phyloP scores from a whole-genome alignment of 805 yeast genomes.

The Pichia manshurica region DNA sequence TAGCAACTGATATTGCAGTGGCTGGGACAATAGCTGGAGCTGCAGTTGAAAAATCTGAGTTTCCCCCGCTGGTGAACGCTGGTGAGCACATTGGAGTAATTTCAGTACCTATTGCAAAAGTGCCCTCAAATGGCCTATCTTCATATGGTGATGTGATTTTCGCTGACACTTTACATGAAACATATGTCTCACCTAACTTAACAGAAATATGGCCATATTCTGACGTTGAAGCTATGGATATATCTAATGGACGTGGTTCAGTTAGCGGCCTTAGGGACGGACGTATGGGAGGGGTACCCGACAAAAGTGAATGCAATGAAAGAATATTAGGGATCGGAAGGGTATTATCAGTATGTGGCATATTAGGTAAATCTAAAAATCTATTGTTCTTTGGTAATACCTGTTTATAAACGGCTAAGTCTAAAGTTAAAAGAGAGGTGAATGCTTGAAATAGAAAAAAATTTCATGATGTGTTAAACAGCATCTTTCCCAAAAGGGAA shows the following conservation, averaged over 20 bases:
- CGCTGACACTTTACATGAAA: conserved; percentile 68
- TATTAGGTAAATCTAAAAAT: background rate
- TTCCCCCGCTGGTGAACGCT: conserved; percentile 61
- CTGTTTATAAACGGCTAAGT: too few species aligned
- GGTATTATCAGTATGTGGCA: conserved; percentile 12
- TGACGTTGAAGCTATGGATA: conserved; percentile 46
- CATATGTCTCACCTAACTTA: conserved; percentile 65
- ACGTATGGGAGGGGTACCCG: conserved; percentile 12
- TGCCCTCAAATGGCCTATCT: conserved; percentile 91
- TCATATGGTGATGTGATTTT: conserved; percentile 76
- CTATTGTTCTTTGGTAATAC: background rate
- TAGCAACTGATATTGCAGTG: conserved; percentile 3
- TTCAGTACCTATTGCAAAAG: conserved; percentile 79
- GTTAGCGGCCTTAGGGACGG: conserved; percentile 13
- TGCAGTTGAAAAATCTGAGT: conserved; percentile 22
- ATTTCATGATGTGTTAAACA: background rate
- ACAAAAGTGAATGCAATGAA: conserved; percentile 9
- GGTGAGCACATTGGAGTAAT: conserved; percentile 88
- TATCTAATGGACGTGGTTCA: conserved; percentile 13
- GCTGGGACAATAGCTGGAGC: conserved; percentile 12
- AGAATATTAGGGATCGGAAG: conserved; percentile 13
- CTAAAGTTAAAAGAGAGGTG: too few species aligned
- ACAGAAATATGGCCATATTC: conserved; percentile 76
- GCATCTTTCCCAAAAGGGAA: background rate
- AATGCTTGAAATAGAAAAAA: too few species aligned